A percentile compares a stretch with the other conserved stretches of the same genome.
These are phyloP conservation scores for Erigeron philadelphicus DNA, from an alignment of 140 eudicot genomes.

Conservation along the genomic window DNA sequence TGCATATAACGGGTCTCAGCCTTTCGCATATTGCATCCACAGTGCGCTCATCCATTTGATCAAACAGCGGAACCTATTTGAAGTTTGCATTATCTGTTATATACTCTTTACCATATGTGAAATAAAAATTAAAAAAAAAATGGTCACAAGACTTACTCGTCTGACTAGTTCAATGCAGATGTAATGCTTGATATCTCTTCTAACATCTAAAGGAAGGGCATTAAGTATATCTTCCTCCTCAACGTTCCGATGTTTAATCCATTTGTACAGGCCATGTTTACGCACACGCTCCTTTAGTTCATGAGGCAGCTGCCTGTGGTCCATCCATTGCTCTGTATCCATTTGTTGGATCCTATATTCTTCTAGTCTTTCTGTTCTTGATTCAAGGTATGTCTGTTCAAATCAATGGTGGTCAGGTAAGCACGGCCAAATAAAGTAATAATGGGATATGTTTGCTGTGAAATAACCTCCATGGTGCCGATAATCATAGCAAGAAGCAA, in stretches of 20 bases:
- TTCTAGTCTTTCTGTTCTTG: conserved; percentile 62
- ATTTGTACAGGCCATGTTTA: conserved; percentile 54
- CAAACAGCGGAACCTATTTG: conserved; percentile 71
- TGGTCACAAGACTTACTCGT: conserved; percentile 42
- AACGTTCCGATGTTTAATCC: conserved; percentile 67
- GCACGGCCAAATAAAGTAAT: too few species aligned
- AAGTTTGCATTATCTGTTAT: background rate
- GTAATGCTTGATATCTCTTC: conserved; percentile 79
- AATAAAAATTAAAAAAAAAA: background rate
- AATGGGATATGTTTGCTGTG: too few species aligned
- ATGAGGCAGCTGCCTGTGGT: conserved; percentile 68
- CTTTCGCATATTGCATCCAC: conserved; percentile 73
- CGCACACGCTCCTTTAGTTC: conserved; percentile 59
- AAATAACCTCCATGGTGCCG: conserved; percentile 79
- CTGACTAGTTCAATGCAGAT: conserved; percentile 75
- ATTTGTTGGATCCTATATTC: conserved; percentile 73
- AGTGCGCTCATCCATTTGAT: conserved; percentile 66
- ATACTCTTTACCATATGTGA: background rate
- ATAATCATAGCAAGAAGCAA: conserved; percentile 69
- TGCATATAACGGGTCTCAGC: conserved; percentile 48
- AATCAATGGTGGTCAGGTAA: background rate
- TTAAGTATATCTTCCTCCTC: conserved; percentile 61
- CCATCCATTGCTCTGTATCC: conserved; percentile 86
- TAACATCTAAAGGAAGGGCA: conserved; percentile 64
- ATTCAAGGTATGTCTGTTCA: conserved; percentile 65